Evolutionary conservation across 352 stramenopile species (phyloP).

Genomic region (Elongisporangium anandrum): DNA sequence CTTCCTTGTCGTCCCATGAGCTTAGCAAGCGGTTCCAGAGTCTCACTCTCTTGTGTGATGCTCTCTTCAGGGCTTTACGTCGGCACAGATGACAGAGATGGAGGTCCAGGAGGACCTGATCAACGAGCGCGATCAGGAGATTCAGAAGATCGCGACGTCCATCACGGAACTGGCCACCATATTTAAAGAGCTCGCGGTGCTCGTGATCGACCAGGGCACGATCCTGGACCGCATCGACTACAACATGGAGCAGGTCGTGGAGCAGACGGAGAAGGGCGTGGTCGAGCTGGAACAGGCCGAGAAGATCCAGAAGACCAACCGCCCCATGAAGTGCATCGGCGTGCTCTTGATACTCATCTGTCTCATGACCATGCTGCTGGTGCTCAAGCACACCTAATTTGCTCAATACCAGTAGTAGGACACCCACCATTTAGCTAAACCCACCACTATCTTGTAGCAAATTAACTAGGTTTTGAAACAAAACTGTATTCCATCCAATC

Average conservation of each 20-base stretch:
- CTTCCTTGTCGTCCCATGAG: not conserved
- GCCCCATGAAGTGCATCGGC: slow-evolving; percentile 94
- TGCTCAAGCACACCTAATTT: slow-evolving; percentile 87
- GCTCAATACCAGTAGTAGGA: not conserved
- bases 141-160: slow-evolving; percentile 96
- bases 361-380: slow-evolving; percentile 90
- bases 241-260: slow-evolving; percentile 99
- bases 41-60: slow-evolving; percentile 16
- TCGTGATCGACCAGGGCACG: slow-evolving; percentile 99
- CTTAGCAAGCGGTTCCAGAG: slow-evolving; percentile 9
- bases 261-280: slow-evolving; percentile 98
- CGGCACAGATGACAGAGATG: slow-evolving; percentile 94
- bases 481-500: slow-evolving; percentile 2
- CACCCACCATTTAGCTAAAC: not conserved
- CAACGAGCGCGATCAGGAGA: slow-evolving; percentile 94
- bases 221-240: slow-evolving; percentile 99
- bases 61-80: slow-evolving; percentile 85
- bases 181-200: slow-evolving; percentile 99
- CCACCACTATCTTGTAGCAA: not conserved
- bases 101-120: slow-evolving; percentile 95
- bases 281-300: slow-evolving; percentile 99
- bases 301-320: slow-evolving; percentile 96
- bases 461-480: not conserved
- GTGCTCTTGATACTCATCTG: slow-evolving; percentile 92
- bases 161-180: slow-evolving; percentile 99